These are phyloP conservation scores for Tulasnella sp. DNA, from an alignment of 768 basidiomycete genomes.

Conservation along the genomic window DNA sequence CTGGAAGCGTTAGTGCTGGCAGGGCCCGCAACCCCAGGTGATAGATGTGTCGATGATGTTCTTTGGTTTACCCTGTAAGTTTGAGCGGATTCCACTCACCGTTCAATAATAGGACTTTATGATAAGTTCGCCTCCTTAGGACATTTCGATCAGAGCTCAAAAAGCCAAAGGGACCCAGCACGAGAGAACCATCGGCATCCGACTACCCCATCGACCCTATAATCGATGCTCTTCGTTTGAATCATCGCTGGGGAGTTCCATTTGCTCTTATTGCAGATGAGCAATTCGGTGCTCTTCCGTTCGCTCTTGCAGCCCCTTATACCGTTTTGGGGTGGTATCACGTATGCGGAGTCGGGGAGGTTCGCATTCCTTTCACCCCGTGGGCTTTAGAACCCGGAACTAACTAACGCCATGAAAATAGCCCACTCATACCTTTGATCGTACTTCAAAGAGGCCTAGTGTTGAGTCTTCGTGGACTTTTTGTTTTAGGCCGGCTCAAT, in stretches of 20 bases:
- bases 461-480: neutral
- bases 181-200: neutral
- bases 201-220: neutral
- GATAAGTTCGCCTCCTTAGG: neutral
- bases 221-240: neutral
- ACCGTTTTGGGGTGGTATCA: conserved; percentile 2
- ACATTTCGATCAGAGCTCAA: neutral
- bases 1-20: neutral
- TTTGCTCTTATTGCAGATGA: neutral
- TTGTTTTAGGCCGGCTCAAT: neutral
- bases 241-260: neutral
- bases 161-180: neutral
- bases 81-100: neutral
- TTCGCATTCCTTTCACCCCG: neutral
- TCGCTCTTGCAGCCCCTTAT: neutral
- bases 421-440: neutral
- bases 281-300: neutral
- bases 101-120: neutral
- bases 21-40: neutral
- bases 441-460: neutral
- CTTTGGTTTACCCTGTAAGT: neutral
- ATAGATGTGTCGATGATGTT: conserved; percentile 1
- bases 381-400: neutral
- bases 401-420: neutral
- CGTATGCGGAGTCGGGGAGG: neutral